These are phyloP conservation scores for Viridothelium virens DNA, from an alignment of 495 filamentous ascomycete species.

Conservation along the genomic window DNA sequence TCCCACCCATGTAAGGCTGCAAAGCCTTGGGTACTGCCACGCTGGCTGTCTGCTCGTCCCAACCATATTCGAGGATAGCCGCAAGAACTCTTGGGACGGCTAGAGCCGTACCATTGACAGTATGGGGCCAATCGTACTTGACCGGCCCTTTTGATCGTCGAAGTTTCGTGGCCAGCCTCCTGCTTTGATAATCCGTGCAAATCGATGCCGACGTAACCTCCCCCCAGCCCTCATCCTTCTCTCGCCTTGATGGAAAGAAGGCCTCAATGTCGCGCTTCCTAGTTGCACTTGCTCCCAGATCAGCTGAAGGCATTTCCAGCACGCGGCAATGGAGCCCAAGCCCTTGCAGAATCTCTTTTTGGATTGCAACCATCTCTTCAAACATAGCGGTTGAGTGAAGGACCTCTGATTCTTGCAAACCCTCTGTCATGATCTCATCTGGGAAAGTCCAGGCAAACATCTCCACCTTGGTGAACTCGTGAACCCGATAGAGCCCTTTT, in stretches of 20 bases:
- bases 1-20: slow-evolving; percentile 27
- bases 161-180: slow-evolving; percentile 68
- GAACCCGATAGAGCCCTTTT: slow-evolving; percentile 95
- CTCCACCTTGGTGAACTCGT: slow-evolving; percentile 98
- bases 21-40: slow-evolving; percentile 60
- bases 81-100: slow-evolving; percentile 85
- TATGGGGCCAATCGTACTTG: slow-evolving; percentile 51
- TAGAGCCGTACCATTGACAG: slow-evolving; percentile 89
- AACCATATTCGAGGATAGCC: slow-evolving; percentile 88
- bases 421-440: slow-evolving; percentile 17
- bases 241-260: slow-evolving; percentile 75
- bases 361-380: slow-evolving; percentile 72
- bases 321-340: slow-evolving; percentile 81
- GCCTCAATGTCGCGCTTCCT: slow-evolving; percentile 91
- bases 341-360: slow-evolving; percentile 67
- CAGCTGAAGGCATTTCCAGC: slow-evolving; percentile 81
- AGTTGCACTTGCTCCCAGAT: slow-evolving; percentile 78
- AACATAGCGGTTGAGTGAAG: slow-evolving; percentile 45
- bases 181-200: slow-evolving; percentile 90
- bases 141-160: slow-evolving; percentile 37
- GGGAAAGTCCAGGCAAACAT: slow-evolving; percentile 81
- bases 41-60: slow-evolving; percentile 56
- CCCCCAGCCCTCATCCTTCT: slow-evolving; percentile 75
- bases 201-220: slow-evolving; percentile 86
- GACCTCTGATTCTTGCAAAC: neutral